Evolutionary conservation across 768 basidiomycete genomes (phyloP), one percentile per base, ranked within the genome.

Genomic region (Lactifluus hygrophoroides): DNA sequence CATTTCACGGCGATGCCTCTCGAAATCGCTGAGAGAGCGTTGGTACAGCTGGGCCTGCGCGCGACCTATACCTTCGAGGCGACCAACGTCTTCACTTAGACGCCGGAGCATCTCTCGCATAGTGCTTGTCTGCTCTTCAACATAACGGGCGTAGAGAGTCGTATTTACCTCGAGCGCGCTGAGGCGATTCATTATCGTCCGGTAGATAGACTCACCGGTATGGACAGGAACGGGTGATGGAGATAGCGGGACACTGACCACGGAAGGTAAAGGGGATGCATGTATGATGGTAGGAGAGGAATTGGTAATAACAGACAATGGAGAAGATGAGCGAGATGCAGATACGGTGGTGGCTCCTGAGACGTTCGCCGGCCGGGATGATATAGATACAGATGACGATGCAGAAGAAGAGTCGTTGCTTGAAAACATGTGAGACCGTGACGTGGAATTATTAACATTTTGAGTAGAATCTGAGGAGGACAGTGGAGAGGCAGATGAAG

Each of bases 131-230:
- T 98, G 95, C 67, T 94, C 92, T 65, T 94, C 93, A 13, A 96
- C 84, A 68, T 96, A 98, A 17, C 83, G 72, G 21, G 84, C 80
- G 44, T 90, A 86, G 3, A 97, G 76, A 0, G 90, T 90, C 48
- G 93, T 88, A 65, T 94, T 96, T 9, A 80, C 80, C 70, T 98
- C 94, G 14, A 98, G 78, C 6, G 83, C 81, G 2, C 82, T 81
- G 11, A 99, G 78, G 7, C 94, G 85, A 65, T 96, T 95, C 84
- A 94, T 94, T 64, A 98, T 99, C 13, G 87, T 90, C 8, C 93
- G 86, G 66, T 96, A 98, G 63, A 99, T 94, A 2, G 92, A 94
- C 69, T 99, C 96, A 23, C 80, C 77, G 0, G 71, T 64, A 1
- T 66, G 53, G 6, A 66, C 54, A 1, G 69, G 57, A 8, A 63